phyloP scores from a whole-genome alignment of 768 basidiomycete species.

The Trametes cinnabarina region DNA sequence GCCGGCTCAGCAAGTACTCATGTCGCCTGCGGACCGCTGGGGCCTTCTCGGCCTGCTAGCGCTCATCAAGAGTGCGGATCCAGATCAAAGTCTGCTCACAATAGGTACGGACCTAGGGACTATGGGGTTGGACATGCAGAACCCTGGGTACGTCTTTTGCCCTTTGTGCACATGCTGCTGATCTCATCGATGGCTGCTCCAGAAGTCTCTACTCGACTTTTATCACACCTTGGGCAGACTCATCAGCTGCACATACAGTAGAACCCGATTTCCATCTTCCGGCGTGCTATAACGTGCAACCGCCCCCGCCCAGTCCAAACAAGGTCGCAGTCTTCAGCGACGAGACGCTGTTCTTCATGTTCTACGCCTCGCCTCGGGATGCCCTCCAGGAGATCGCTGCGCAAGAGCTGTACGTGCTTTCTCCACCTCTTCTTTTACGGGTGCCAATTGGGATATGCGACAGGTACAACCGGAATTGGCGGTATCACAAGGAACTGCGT shows the following conservation, averaged over 20 bases:
- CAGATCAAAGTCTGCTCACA: conserved; percentile 77
- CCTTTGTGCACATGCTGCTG: not conserved
- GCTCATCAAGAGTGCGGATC: conserved; percentile 83
- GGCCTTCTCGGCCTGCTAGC: conserved; percentile 83
- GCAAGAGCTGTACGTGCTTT: conserved; percentile 79
- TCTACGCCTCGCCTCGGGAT: conserved; percentile 92
- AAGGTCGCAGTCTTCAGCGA: conserved; percentile 88
- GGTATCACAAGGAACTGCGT: conserved; percentile 90
- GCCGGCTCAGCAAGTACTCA: conserved; percentile 89
- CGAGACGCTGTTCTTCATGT: conserved; percentile 97
- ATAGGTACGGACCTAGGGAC: conserved; percentile 91
- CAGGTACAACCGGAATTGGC: conserved; percentile 93
- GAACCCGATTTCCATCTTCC: conserved; percentile 94
- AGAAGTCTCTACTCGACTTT: conserved; percentile 89
- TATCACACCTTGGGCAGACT: conserved; percentile 95
- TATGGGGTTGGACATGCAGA: conserved; percentile 88
- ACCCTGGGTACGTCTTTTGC: conserved; percentile 54
- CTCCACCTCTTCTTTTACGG: conserved; percentile 3
- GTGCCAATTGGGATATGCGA: conserved; percentile 8
- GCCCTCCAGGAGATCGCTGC: conserved; percentile 92
- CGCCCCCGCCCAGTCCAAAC: conserved; percentile 75
- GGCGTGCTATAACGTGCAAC: conserved; percentile 88
- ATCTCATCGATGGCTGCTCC: conserved; percentile 12
- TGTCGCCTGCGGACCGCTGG: conserved; percentile 94
- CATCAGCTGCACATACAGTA: conserved; percentile 77